Evolutionary conservation across 192 early-diverging fungal genomes (phyloP), one percentile per base, ranked within the genome.

Genomic region (Umbelopsis isabellina): DNA sequence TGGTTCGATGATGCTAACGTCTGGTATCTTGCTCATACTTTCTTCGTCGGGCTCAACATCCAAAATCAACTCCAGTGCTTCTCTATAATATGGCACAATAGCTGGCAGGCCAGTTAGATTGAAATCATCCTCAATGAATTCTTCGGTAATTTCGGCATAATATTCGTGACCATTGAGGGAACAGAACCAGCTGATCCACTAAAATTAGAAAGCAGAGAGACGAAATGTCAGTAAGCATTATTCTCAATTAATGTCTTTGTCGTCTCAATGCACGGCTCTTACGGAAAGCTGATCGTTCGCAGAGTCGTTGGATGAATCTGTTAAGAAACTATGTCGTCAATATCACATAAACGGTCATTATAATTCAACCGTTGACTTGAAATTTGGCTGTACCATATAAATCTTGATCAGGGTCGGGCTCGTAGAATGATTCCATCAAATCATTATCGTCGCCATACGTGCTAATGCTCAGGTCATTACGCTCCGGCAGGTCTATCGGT

Each of bases 91-190:
- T 27, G 91, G 91, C 1, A 97, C 91, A 16, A 88, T 82, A 18
- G 88, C 81, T 75, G 83, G 84, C 20, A 99, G 86, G 47, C 97
- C 97, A n/a, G 93, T 96, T 72, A 98, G 81, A 79, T 99, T 99
- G 82, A 99, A 99, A 71, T 97, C 95, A 78, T 99, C 97, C 73
- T 94, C 91, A 68, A 98, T 95, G 71, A 90, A 92, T 16, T 90
- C 88, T 45, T 91, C 90, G 16, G 87, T 83, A 8, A 94, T 89
- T 73, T 91, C 90, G 55, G 84, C 83, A 80, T 91, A 94, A 71
- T 88, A 93, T 70, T 92, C 90, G 70, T 94, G 88, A 45, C 91
- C 91, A 65, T 79, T 80, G 22, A 86, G 81, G 15, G 89, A 89
- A 77, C 88, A 88, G 76, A 90, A 93, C 91, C 91, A 93, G 20